Conservation (phyloP, 495 filamentous ascomycete species). For the Aspergillus cavernicola region DNA sequence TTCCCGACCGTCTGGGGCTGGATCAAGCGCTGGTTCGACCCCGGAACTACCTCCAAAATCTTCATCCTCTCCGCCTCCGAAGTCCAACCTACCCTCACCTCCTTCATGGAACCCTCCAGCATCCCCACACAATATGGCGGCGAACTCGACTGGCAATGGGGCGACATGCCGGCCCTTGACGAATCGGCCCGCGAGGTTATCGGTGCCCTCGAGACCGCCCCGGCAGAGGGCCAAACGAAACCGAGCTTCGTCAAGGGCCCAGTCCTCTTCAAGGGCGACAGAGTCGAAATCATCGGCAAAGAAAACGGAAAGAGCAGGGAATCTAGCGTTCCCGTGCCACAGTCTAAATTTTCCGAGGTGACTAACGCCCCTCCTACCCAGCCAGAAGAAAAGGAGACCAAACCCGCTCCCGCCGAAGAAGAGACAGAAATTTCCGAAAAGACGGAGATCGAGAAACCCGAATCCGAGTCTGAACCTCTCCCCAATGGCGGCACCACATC, state of each 20-base stretch:
- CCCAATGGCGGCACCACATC: background rate
- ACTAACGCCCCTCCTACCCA: background rate
- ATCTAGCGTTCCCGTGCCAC: conserved; percentile 27
- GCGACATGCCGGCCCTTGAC: conserved; percentile 67
- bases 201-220: conserved; percentile 28
- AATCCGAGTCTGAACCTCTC: background rate
- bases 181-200: conserved; percentile 51
- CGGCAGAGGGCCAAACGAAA: conserved; percentile 26
- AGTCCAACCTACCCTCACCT: conserved; percentile 66
- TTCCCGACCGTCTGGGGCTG: conserved; percentile 93
- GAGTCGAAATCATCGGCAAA: conserved; percentile 38
- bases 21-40: conserved; percentile 96
- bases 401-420: background rate
- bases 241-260: conserved; percentile 39
- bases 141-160: conserved; percentile 74
- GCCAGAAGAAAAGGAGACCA: too few relatives aligned
- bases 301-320: conserved; percentile 37
- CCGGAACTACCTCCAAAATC: conserved; percentile 88
- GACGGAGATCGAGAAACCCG: background rate
- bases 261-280: conserved; percentile 37
- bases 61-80: conserved; percentile 73
- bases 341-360: background rate
- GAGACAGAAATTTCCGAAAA: background rate
- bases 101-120: conserved; percentile 75
- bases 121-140: conserved; percentile 86